Evolutionary conservation across 352 stramenopile genomes (phyloP).

Genomic region (Pythium aphanidermatum): DNA sequence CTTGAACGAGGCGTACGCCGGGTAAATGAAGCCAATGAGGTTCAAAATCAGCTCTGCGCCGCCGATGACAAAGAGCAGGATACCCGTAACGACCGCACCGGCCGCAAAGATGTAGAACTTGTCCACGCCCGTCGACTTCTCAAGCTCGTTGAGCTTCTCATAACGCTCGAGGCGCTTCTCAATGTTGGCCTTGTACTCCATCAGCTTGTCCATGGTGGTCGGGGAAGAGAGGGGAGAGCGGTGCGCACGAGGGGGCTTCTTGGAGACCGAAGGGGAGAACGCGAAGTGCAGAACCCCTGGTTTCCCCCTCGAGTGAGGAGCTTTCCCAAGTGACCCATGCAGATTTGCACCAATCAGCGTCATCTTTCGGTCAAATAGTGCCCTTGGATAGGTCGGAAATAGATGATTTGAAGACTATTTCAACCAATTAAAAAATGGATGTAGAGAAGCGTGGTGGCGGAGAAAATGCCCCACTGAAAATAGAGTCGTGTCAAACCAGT

Average conservation of each 20-base stretch:
- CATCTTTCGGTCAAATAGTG: neutral
- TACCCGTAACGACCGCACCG: constrained; percentile 33
- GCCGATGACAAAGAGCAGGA: constrained; percentile 76
- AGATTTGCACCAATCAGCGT: constrained; percentile 2
- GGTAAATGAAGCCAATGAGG: constrained; percentile 85
- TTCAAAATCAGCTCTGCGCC: constrained; percentile 73
- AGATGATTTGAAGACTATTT: neutral
- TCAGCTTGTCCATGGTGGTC: constrained; percentile 66
- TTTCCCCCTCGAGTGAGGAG: neutral
- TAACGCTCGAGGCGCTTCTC: constrained; percentile 72
- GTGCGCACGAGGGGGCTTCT: constrained; percentile 4
- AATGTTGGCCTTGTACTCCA: constrained; percentile 85
- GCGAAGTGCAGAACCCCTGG: constrained; percentile 4
- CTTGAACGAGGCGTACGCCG: constrained; percentile 87
- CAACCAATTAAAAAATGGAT: constrained; percentile 11
- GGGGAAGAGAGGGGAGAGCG: neutral
- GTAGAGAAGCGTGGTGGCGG: neutral
- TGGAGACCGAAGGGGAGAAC: constrained; percentile 5
- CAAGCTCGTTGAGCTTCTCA: constrained; percentile 76
- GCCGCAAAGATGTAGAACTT: constrained; percentile 86
- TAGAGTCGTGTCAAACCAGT: constrained; percentile 2
- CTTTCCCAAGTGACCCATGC: constrained; percentile 19
- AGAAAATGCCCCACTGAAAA: too few species aligned
- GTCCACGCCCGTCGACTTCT: constrained; percentile 81
- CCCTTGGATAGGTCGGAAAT: constrained; percentile 9